A percentile compares a stretch with the other conserved stretches of the same genome.
phyloP scores from a whole-genome alignment of 345 rosid species.

The Corchorus olitorius region DNA sequence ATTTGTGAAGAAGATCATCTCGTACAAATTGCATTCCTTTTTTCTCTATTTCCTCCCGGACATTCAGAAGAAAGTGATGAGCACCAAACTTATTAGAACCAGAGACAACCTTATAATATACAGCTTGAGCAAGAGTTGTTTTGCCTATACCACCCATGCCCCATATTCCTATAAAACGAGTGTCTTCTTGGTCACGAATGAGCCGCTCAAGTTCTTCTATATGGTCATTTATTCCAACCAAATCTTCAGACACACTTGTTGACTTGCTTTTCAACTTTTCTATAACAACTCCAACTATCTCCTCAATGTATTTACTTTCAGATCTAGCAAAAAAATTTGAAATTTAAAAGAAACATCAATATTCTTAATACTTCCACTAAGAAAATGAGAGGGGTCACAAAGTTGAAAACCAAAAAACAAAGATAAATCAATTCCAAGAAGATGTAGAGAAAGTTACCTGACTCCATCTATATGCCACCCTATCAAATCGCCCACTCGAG shows the following conservation, averaged over 20 bases:
- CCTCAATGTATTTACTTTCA: neutral
- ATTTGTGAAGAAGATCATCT: neutral
- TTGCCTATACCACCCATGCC: constrained; percentile 2
- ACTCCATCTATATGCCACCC: constrained; percentile 9
- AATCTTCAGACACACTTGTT: neutral
- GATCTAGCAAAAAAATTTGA: neutral
- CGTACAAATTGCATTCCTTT: neutral
- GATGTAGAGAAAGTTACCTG: neutral
- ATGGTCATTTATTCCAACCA: neutral
- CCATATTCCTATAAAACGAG: neutral
- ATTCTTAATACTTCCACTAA: too few relatives aligned
- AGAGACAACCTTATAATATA: neutral
- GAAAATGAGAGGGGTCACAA: too few relatives aligned
- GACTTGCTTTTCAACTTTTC: neutral
- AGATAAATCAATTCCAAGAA: neutral
- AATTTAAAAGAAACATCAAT: too few relatives aligned
- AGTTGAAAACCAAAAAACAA: neutral
- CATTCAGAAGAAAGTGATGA: neutral
- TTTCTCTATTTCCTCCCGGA: neutral
- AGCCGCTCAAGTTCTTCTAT: neutral
- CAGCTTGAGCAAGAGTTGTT: neutral
- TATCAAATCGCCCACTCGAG: neutral
- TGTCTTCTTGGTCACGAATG: neutral
- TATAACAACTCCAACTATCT: neutral
- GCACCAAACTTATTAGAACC: neutral